Evolutionary conservation across 2,329 filamentous ascomycete genomes (phyloP), one percentile per base, ranked within the genome.

Genomic region (Pestalotiopsis sp.): DNA sequence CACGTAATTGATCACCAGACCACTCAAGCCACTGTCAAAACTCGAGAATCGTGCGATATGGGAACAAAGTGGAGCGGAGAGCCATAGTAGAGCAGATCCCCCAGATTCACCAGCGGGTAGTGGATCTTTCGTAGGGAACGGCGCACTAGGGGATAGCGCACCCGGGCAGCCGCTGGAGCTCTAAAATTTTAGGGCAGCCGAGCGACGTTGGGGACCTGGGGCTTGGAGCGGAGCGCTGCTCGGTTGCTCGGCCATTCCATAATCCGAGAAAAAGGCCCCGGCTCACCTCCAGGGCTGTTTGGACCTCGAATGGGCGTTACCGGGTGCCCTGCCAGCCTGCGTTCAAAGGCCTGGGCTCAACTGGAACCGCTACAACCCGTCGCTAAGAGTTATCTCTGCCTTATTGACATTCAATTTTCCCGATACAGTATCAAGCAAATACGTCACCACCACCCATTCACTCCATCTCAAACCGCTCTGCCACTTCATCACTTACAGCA

Each of bases 51-150:
- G 25, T 36, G 27, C 27, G 59, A 38, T 36, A 27, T 36, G 31
- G 55, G 23, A n/a, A 36, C 25, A 20, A 62, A 62, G 59, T 62
- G 59, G 59, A 62, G 59, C 31, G 59, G 31, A 55, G 52, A 65
- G 63, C n/a, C 52, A 58, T 64, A 25, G 20, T 45, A 12, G 39
- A 49, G 63, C 7, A 57, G 36, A 57, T 49, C 39, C 63, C 41
- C 49, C 41, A 57, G 63, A 55, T 55, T 65, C 25, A 23, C 25
- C 45, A 55, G 38, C 25, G 41, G 25, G 39, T 25, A 38, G 49
- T 38, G 63, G 49, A 38, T 23, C 63, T 55, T 27, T 59, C n/a
- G n/a, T 62, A 20, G 59, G 25, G 31, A 39, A 62, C 59, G 59
- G 59, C 59, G 59, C 59, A 36, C 59, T 62, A 27, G 59, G 59